Conservation (phyloP, 2,329 filamentous ascomycete genomes). For the Fusarium anguioides region DNA sequence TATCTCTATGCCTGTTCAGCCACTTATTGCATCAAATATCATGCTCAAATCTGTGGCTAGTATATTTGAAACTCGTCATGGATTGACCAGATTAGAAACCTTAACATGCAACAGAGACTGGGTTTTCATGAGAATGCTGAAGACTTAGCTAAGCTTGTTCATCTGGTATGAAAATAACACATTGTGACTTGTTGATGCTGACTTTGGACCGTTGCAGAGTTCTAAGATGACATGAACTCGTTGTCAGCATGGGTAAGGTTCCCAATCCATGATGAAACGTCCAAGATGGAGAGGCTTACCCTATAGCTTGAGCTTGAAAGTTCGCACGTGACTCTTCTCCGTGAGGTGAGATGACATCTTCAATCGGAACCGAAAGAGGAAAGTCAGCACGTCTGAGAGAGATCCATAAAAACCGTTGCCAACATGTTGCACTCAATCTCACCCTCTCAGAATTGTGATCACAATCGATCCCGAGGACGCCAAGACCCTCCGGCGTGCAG, state of each 20-base stretch:
- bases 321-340: not conserved
- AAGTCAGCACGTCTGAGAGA: slow-evolving; percentile 8
- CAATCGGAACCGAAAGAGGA: slow-evolving; percentile 13
- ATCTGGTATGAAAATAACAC: not conserved
- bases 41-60: not conserved
- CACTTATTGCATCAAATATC: not conserved
- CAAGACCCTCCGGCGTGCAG: not conserved
- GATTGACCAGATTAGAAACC: not conserved
- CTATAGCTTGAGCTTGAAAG: not conserved
- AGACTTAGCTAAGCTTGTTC: not conserved
- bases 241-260: too few relatives aligned
- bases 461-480: not conserved
- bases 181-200: not conserved
- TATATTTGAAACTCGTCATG: not conserved
- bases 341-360: not conserved
- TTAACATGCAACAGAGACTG: not conserved
- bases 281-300: too few relatives aligned
- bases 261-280: too few relatives aligned
- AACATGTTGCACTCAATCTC: slow-evolving; percentile 6
- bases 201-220: not conserved
- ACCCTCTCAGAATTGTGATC: not conserved
- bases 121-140: not conserved
- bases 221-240: too few relatives aligned
- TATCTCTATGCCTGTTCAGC: not conserved
- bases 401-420: slow-evolving; percentile 28